Conservation (phyloP, 768 basidiomycete genomes). For the Fistulinella prunicolor region DNA sequence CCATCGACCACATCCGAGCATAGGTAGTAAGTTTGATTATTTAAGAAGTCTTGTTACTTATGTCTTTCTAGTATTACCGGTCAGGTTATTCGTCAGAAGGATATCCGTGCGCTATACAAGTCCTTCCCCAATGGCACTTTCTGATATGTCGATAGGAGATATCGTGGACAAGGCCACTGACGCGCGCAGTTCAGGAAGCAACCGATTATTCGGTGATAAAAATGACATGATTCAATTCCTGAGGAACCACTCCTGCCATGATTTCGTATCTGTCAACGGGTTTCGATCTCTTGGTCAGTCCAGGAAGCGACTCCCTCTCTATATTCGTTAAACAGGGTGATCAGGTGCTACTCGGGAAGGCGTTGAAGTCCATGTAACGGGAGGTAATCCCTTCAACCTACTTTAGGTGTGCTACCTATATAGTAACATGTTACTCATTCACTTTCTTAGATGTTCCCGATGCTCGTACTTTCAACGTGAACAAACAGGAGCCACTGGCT, state of each 20-base stretch:
- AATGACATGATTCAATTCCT: not conserved
- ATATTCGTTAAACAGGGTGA: too few relatives aligned
- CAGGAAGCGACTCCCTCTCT: too few relatives aligned
- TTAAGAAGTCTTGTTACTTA: not conserved
- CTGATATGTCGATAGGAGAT: constrained; percentile 32
- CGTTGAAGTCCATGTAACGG: not conserved
- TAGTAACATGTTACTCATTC: not conserved
- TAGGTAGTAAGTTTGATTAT: not conserved
- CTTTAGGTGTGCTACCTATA: too few relatives aligned
- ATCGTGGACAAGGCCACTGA: constrained; percentile 66
- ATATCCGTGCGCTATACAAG: constrained; percentile 35
- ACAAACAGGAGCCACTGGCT: constrained; percentile 49
- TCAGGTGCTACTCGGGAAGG: not conserved
- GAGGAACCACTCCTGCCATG: not conserved
- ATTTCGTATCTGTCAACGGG: not conserved
- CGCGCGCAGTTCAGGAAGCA: constrained; percentile 58
- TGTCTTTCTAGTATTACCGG: not conserved
- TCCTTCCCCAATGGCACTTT: not conserved
- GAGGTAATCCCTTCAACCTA: not conserved
- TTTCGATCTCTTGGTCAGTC: not conserved
- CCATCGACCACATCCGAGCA: not conserved
- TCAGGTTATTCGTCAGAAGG: constrained; percentile 34
- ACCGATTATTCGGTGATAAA: not conserved
- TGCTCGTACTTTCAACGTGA: constrained; percentile 41
- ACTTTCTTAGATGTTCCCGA: constrained; percentile 50